Percentiles rank a stretch among this genome's conserved stretches.
These are phyloP conservation scores for Neocucurbitaria cava DNA, from an alignment of 2,329 filamentous ascomycete species.

Conservation along the genomic window DNA sequence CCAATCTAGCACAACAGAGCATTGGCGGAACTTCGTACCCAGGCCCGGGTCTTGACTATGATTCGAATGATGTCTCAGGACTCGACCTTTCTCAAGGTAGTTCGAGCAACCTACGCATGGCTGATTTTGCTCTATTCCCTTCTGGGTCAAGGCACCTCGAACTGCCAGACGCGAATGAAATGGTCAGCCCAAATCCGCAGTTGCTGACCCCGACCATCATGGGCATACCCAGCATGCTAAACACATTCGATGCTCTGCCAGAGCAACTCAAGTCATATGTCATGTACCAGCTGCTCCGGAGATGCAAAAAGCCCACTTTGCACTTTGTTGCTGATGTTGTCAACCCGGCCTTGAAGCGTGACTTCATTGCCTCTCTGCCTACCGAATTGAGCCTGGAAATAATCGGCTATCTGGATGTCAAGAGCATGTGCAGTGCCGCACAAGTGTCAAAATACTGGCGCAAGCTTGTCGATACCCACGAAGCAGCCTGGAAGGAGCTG, in stretches of 20 bases:
- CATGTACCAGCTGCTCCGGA: slow-evolving; percentile 92
- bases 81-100: slow-evolving; percentile 41
- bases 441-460: slow-evolving; percentile 96
- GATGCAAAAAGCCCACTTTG: slow-evolving; percentile 86
- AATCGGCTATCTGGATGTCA: slow-evolving; percentile 82
- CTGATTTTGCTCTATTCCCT: slow-evolving; percentile 23
- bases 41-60: slow-evolving; percentile 38
- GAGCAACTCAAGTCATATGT: slow-evolving; percentile 92
- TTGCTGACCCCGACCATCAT: slow-evolving; percentile 59
- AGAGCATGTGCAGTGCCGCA: slow-evolving; percentile 86
- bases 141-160: slow-evolving; percentile 29
- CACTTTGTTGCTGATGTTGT: slow-evolving; percentile 90
- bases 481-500: slow-evolving; percentile 93
- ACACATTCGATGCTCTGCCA: slow-evolving; percentile 90
- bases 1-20: slow-evolving; percentile 58
- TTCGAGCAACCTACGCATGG: slow-evolving; percentile 16
- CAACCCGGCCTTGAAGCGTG: slow-evolving; percentile 92
- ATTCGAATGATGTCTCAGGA: slow-evolving; percentile 46
- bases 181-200: slow-evolving; percentile 39
- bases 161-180: slow-evolving; percentile 21
- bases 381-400: slow-evolving; percentile 87
- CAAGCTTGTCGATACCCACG: slow-evolving; percentile 86
- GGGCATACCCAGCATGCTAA: slow-evolving; percentile 85
- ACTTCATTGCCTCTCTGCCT: slow-evolving; percentile 85
- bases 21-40: slow-evolving; percentile 35